Base-by-base conservation (phyloP, 2,329 filamentous ascomycete genomes). In the Sclerotinia subarctica region DNA sequence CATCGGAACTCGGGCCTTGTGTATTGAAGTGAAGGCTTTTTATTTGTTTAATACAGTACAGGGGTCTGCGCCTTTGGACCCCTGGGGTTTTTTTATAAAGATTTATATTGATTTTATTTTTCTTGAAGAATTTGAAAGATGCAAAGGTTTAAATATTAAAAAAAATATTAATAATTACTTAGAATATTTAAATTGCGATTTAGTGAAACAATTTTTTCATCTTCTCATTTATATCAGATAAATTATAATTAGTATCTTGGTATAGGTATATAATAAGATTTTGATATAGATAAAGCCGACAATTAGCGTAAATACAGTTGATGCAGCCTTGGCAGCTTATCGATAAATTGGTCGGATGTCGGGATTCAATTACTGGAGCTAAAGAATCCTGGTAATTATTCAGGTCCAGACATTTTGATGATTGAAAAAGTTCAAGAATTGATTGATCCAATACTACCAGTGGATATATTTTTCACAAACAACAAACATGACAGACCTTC, bases 391-490 rank as follows among this genome's bases (percentile, higher is more conserved):
- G 35, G 44, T 38, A 6, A 29, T 24, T 19, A 29, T 32, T 26
- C 29, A 49, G 13, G 46, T 62, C 46, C 46, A 26, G 59, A 38
- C 59, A 51, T 62, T 52, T 42, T 46, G 19, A 44, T 47, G n/a
- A 64, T 42, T 69, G 49, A 68, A 72, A 19, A 49, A 67, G 29
- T 62, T 38, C 29, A 26, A 51, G 29, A 62, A 13, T 24, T 32
- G 21, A 35, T 49, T n/a, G 13, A n/a, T 19, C 11, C 7, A 3
- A 17, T 29, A 19, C 49, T 60, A 42, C 3, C 38, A n/a, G 17
- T 62, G 44, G 35, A 19, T 26, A 21, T 51, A 38, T 51, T 24
- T 24, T 65, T n/a, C 7, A 44, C 38, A 19, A 66, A 66, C 35
- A 35, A 24, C 59, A 35, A 68, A 52, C 1, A 68, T 68, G 67